Evolutionary conservation across 768 basidiomycete genomes (phyloP), one percentile per base, ranked within the genome.

Genomic region (Podaxis sp.): DNA sequence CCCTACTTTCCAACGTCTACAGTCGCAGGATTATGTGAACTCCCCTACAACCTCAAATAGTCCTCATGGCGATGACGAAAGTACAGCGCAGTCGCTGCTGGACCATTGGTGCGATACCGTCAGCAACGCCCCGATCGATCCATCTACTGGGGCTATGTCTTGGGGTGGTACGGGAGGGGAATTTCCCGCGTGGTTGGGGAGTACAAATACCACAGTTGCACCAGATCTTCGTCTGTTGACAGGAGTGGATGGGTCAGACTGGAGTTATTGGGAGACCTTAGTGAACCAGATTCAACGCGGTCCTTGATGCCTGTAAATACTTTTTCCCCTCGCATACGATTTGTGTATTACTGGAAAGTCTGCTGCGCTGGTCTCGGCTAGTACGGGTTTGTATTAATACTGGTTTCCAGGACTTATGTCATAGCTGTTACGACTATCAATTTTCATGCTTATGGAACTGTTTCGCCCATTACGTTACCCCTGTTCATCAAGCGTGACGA

Each of bases 21-120:
- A 89, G 64, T 80, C 82, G n/a, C 69, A 69, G 9, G 86, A 87
- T 35, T 74, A 83, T 63, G 75, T 76, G 1, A 74, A 75, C 59
- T 88, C 89, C 14, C 84, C 86, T 40, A 82, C 84, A 1, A 85
- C 81, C 16, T 82, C 87, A 23, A 83, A 82, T n/a, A 91, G 89
- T 68, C 90, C 88, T 1, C 79, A 76, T 60, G 86, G 81, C 47
- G 91, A 92, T 50, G 91, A 89, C 9, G 87, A 91, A 68, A 85
- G 82, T 25, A 77, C 87, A 5, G 90, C 91, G 3, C 91, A 94
- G 68, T 83, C 83, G 10, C 70, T 94, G 58, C 76, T 94, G 50
- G 91, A 94, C 70, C 88, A 92, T 63, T 93, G 92, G 91, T 89
- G 85, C 68, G 88, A 87, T 63, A 85, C 87, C n/a, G 83, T 91